A percentile compares a stretch with the other conserved stretches of the same genome.
Evolutionary conservation across 306 rosid genomes (phyloP).

Genomic region (Vicia faba): DNA sequence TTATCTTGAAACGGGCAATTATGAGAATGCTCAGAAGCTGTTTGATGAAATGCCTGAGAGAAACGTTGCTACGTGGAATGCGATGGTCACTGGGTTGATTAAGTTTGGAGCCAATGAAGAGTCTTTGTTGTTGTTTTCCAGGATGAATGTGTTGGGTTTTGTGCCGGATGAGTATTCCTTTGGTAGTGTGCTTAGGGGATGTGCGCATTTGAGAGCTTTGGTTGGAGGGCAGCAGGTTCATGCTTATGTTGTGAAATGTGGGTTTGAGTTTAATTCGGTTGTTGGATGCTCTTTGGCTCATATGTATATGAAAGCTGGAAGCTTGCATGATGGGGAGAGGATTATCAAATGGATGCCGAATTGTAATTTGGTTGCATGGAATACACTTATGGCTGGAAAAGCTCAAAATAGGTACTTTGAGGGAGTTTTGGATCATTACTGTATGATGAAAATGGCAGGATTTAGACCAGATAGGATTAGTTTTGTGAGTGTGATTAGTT

Average conservation of each 20-base stretch:
- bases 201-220: conserved; percentile 71
- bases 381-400: conserved; percentile 90
- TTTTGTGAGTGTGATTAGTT: conserved; percentile 70
- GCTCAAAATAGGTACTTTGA: conserved; percentile 64
- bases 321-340: conserved; percentile 70
- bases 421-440: conserved; percentile 68
- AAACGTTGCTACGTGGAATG: conserved; percentile 85
- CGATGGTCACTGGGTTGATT: conserved; percentile 71
- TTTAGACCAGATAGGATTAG: conserved; percentile 79
- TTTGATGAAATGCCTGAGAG: conserved; percentile 84
- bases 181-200: conserved; percentile 82
- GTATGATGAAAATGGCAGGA: conserved; percentile 71
- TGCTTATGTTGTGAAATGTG: conserved; percentile 69
- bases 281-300: conserved; percentile 89
- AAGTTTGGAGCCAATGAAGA: conserved; percentile 69
- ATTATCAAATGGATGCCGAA: conserved; percentile 64
- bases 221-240: conserved; percentile 71
- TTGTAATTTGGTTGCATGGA: conserved; percentile 87
- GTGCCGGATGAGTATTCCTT: conserved; percentile 75
- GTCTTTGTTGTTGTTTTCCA: conserved; percentile 56
- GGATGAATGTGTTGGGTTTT: conserved; percentile 68
- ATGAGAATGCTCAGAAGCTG: conserved; percentile 59
- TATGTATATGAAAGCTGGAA: conserved; percentile 87
- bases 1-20: conserved; percentile 50
- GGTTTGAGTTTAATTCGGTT: conserved; percentile 68